Base-by-base conservation (phyloP, 768 basidiomycete species). In the Neoboletus magnificus region DNA sequence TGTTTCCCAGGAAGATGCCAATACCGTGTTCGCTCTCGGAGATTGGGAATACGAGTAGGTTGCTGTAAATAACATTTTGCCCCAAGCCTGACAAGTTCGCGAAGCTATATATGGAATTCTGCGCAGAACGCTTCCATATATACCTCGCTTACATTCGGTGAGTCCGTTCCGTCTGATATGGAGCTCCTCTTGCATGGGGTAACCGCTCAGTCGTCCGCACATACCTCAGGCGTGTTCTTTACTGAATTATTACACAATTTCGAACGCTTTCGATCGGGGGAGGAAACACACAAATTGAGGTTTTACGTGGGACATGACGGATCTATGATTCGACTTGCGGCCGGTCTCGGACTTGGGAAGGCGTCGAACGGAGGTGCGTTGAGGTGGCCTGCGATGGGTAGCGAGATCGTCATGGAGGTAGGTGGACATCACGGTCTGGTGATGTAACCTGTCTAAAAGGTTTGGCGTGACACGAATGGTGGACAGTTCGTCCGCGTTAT, bases 41-140 rank as follows among this genome's bases (percentile, higher is more conserved):
- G 81, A 82, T 55, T 85, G 82, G 81, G 83, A 85, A 64, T 84
- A 85, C 56, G 79, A 73, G 54, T 85, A 70, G 67, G 56, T 20
- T 54, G 5, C 20, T 30, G 6, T 15, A 8, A 4, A 35, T 15
- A 29, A 27, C 33, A 33, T 39, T 47, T 52, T 27, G 16, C 47
- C 36, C 5, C 3, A 6, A 0, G 4, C 43, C 43, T 61, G 48
- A 60, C 29, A 11, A 33, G 16, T 25, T 0, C 29, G 1, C 46
- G 16, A 59, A 80, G 79, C 47, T 81, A 81, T 59, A 78, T 81
- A 61, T 81, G 77, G 76, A 79, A 77, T 55, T 59, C 73, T 0
- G 80, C 79, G 5, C 68, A 74, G 54, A 77, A 77, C 48, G 69
- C 80, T 5, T 71, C 74, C 0, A 62, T 54, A 0, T 81, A 81